Base-by-base conservation (phyloP, 2,329 filamentous ascomycete genomes). In the Malbranchea cinnamomea region DNA sequence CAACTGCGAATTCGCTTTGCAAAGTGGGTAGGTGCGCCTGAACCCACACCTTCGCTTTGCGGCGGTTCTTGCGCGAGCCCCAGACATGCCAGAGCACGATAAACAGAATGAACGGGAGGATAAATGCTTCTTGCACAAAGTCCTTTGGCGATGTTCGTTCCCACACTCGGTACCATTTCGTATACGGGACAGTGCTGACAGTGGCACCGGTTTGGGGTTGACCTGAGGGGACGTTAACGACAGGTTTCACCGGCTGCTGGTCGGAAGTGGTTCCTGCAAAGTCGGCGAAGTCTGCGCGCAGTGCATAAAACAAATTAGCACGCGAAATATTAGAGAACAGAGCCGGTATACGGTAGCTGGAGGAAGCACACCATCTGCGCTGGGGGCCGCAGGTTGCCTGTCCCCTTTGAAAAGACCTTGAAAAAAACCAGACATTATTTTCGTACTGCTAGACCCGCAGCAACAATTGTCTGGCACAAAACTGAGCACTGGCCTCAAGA, bases 141-240 rank as follows among this genome's bases (percentile, higher is more conserved):
- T 98, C 89, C 48, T 67, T 68, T 36, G 77, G 62, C 15, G 74
- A 74, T 47, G 85, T 75, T 48, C 89, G 83, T 68, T 95, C 85
- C 68, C 92, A 89, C 37, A 95, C 65, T 33, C 84, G 83, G 62
- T 95, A 98, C 89, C 89, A 98, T 64, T 82, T 83, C 30, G 84
- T 93, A 56, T 78, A 94, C 9, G 81, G 79, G 15, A 65, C 60
- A 24, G 52, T 56, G 25, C 65, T 63, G 26, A 58, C 53, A 25
- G 60, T 62, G 36, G 67, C 64, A 11, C 56, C 49, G 18, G 48
- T 44, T 28, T 57, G 54, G 23, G 57, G 56, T 20, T 37, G 34
- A 37, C 43, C 41, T 17, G 53, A 35, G 34, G 45, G 17, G 11
- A 50, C 58, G 34, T 67, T 68, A 14, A 63, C 55, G 5, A 26